Evolutionary conservation across 352 stramenopile genomes (phyloP), one percentile per base, ranked within the genome.

Genomic region (Thalassiosira gravida): DNA sequence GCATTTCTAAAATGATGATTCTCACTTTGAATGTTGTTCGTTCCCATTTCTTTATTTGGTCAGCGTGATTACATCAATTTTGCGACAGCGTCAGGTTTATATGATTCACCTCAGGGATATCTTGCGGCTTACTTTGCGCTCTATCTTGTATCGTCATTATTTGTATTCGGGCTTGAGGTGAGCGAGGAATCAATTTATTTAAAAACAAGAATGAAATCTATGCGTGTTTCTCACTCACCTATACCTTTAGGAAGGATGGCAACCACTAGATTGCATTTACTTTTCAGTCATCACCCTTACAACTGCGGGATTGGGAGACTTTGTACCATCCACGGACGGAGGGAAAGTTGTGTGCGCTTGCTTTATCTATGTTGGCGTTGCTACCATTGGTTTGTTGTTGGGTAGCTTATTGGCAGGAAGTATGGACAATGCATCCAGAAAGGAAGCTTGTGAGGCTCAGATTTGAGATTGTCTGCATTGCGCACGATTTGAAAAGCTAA

Each of bases 281-380:
- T 94, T 94, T 82, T 88, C 90, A 52, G 87, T 94, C 0, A 91
- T 92, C 27, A 92, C 89, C 14, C 55, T 94, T 20, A 89, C 81
- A 25, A 88, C 75, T 1, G 63, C 81, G 22, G 84, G 89, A 29
- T 74, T 94, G 14, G 89, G 89, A 46, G 89, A 94, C 61, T 92
- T 91, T 53, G 89, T 93, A 5, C 89, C 89, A 27, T 87, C 87
- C 1, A 82, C 80, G 1, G 76, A 91, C 65, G 67, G 62, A 20
- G 89, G 83, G 8, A 94, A 94, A 69, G 85, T 94, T 20, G 77
- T 92, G 27, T 93, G 87, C 66, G 86, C 85, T 13, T 90, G 89
- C 46, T 94, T 93, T 49, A 94, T 94, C 66, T 94, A 93, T 53
- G 89, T 94, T 76, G 89, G 89, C 29, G 84, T 94, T 9, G 86